Evolutionary conservation across 2,329 filamentous ascomycete genomes (phyloP).

Genomic region (Botryotinia globosa): DNA sequence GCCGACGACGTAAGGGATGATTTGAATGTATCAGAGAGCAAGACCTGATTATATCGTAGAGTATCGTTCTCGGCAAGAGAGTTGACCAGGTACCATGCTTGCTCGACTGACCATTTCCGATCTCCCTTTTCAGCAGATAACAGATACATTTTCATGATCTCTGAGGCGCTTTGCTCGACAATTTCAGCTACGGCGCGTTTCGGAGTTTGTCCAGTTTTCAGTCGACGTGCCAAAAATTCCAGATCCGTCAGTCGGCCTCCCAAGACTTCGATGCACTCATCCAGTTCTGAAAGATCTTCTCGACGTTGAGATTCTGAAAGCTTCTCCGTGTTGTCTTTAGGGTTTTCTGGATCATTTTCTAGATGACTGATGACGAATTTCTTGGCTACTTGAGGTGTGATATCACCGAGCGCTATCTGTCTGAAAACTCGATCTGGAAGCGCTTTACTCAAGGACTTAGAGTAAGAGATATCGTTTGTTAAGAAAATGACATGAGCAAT

Average conservation of each 20-base stretch:
- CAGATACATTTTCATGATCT: constrained; percentile 92
- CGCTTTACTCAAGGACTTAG: constrained; percentile 81
- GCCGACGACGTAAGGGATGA: constrained; percentile 48
- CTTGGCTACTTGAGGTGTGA: constrained; percentile 81
- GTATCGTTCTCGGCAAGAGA: constrained; percentile 64
- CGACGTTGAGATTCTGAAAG: constrained; percentile 35
- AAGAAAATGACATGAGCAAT: constrained; percentile 93
- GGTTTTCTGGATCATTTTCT: constrained; percentile 44
- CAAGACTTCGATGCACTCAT: constrained; percentile 75
- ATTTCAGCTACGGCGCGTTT: constrained; percentile 81
- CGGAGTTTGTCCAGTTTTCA: constrained; percentile 83
- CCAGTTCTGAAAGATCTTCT: constrained; percentile 66
- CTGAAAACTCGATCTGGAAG: constrained; percentile 90
- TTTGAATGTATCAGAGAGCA: constrained; percentile 74
- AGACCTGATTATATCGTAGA: constrained; percentile 80
- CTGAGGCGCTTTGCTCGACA: constrained; percentile 80
- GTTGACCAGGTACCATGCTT: constrained; percentile 88
- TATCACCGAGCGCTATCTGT: constrained; percentile 80
- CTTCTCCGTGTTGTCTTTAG: constrained; percentile 34
- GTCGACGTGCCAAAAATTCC: constrained; percentile 85
- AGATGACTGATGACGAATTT: constrained; percentile 85
- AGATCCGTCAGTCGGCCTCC: constrained; percentile 94
- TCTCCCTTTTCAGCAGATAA: constrained; percentile 51
- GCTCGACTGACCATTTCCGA: constrained; percentile 73
- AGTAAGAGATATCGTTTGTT: constrained; percentile 83